Percentiles rank a stretch among this genome's conserved stretches.
Conservation (phyloP, 768 basidiomycete genomes). For the Kwoniella sp. region DNA sequence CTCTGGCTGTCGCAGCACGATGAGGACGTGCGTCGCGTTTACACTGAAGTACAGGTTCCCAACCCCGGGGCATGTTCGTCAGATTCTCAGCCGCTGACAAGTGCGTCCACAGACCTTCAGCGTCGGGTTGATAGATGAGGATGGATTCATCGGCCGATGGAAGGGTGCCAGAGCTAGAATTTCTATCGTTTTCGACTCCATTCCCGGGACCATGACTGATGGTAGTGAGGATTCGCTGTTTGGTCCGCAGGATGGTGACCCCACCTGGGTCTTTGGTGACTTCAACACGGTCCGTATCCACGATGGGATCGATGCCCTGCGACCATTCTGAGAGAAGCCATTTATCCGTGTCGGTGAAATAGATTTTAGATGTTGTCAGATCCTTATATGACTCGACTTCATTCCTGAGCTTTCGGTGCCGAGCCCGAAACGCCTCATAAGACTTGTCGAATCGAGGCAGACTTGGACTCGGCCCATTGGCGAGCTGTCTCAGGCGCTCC, state of each 20-base stretch:
- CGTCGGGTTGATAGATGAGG: neutral
- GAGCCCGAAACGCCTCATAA: too few relatives aligned
- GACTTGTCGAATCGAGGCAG: too few relatives aligned
- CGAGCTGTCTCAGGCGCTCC: too few relatives aligned
- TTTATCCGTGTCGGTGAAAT: neutral
- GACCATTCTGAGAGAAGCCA: neutral
- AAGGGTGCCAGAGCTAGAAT: too few relatives aligned
- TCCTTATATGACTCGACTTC: neutral
- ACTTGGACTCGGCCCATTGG: too few relatives aligned
- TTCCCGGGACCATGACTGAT: too few relatives aligned
- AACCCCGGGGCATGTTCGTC: neutral
- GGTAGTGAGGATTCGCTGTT: neutral
- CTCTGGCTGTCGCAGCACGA: neutral
- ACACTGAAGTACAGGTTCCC: neutral
- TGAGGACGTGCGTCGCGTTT: neutral
- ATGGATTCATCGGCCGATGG: too few relatives aligned
- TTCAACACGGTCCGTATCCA: neutral
- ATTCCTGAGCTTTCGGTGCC: too few relatives aligned
- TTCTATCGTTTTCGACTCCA: too few relatives aligned
- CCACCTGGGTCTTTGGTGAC: neutral
- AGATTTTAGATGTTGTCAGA: neutral
- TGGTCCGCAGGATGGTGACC: neutral
- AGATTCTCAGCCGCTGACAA: neutral
- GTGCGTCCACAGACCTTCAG: neutral
- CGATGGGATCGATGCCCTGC: neutral